phyloP scores from a whole-genome alignment of 2,329 filamentous ascomycete species.

The Monosporascus cannonballus region DNA sequence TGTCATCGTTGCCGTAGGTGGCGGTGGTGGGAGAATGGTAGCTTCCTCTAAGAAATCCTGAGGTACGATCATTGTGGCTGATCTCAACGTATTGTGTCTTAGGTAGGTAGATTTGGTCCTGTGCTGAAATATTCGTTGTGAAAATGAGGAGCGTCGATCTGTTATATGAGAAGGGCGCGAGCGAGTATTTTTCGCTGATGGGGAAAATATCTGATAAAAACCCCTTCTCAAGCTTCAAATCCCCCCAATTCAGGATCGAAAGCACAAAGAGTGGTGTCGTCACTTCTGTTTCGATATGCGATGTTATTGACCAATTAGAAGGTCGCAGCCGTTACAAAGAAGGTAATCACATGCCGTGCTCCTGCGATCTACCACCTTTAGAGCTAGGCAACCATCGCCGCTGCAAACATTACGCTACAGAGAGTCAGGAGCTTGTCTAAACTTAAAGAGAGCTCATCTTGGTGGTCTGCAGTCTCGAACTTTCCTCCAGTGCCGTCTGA shows the following conservation, averaged over 20 bases:
- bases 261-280: not conserved
- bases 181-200: not conserved
- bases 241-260: not conserved
- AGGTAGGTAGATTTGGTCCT: not conserved
- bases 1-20: constrained; percentile 1
- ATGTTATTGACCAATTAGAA: not conserved
- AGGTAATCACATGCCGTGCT: not conserved
- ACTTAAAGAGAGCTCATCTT: not conserved
- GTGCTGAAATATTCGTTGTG: not conserved
- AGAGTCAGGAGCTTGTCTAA: not conserved
- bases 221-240: too few relatives aligned
- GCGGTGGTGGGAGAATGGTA: constrained; percentile 2
- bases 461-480: too few relatives aligned
- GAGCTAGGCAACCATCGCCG: too few relatives aligned
- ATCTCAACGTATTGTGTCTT: not conserved
- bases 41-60: constrained; percentile 13
- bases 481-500: too few relatives aligned
- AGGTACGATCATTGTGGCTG: constrained; percentile 21
- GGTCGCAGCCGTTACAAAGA: not conserved
- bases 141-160: not conserved
- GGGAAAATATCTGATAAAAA: not conserved
- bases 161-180: not conserved
- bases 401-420: too few relatives aligned
- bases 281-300: not conserved
- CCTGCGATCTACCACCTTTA: not conserved